A percentile compares a stretch with the other conserved stretches of the same genome.
Evolutionary conservation across 2,329 filamentous ascomycete genomes (phyloP).

Genomic region (Pestalotiopsis sp.): DNA sequence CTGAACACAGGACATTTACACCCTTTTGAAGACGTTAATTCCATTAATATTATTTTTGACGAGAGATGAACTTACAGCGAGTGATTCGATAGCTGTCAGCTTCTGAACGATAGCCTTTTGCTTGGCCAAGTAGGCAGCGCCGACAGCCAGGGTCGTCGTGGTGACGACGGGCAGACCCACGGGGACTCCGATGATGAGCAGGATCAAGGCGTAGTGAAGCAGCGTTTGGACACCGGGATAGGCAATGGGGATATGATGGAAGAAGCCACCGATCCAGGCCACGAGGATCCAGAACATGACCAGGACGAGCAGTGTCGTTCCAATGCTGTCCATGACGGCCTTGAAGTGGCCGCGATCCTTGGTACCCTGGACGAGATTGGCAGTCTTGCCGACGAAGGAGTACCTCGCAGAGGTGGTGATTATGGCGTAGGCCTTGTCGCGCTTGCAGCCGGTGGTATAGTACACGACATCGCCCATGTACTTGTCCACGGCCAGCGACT

Average conservation of each 20-base stretch:
- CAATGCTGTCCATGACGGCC: slow-evolving; percentile 82
- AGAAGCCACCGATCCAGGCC: slow-evolving; percentile 80
- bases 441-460: slow-evolving; percentile 83
- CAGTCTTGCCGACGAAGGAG: slow-evolving; percentile 79
- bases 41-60: neutral
- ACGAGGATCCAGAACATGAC: slow-evolving; percentile 79
- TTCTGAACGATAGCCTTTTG: slow-evolving; percentile 82
- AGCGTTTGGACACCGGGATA: slow-evolving; percentile 61
- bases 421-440: slow-evolving; percentile 74
- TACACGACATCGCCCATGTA: slow-evolving; percentile 77
- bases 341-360: slow-evolving; percentile 81
- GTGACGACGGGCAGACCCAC: slow-evolving; percentile 81
- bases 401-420: slow-evolving; percentile 68
- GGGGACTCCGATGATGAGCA: slow-evolving; percentile 78
- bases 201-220: slow-evolving; percentile 69
- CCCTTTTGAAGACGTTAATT: slow-evolving; percentile 40
- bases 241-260: slow-evolving; percentile 68
- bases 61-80: slow-evolving; percentile 43
- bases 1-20: slow-evolving; percentile 80
- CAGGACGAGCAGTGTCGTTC: slow-evolving; percentile 72
- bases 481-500: slow-evolving; percentile 78
- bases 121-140: slow-evolving; percentile 76
- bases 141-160: slow-evolving; percentile 76
- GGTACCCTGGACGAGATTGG: slow-evolving; percentile 73
- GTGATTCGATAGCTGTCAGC: slow-evolving; percentile 76